phyloP scores from a whole-genome alignment of 371 early-diverging fungal genomes.

The Mucor saturninus region DNA sequence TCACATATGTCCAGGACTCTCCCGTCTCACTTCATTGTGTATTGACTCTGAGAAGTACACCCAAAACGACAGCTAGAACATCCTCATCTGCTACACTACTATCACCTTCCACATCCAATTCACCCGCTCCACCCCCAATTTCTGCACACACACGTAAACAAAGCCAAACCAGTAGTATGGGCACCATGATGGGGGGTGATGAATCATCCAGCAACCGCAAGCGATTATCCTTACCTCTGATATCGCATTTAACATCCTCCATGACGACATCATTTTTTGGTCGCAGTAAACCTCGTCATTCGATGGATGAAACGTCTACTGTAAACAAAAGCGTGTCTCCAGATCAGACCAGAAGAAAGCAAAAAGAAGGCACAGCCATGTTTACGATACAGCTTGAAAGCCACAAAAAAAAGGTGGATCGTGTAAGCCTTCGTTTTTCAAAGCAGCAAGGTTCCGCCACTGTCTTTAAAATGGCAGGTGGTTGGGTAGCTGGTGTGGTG shows the following conservation, averaged over 20 bases:
- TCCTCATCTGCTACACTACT: slow-evolving; percentile 3
- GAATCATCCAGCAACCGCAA: slow-evolving; percentile 15
- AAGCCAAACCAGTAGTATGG: slow-evolving; percentile 28
- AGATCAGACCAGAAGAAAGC: slow-evolving; percentile 15
- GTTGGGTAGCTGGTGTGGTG: slow-evolving; percentile 50
- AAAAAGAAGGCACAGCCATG: slow-evolving; percentile 41
- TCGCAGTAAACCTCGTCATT: slow-evolving; percentile 35
- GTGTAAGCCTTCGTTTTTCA: slow-evolving; percentile 41
- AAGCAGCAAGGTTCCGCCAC: slow-evolving; percentile 43
- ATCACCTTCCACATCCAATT: not conserved
- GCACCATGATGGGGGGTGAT: slow-evolving; percentile 7
- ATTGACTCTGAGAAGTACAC: slow-evolving; percentile 37
- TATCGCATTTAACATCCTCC: slow-evolving; percentile 49
- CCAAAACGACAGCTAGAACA: slow-evolving; percentile 12
- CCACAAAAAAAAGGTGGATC: slow-evolving; percentile 21
- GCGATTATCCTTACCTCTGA: slow-evolving; percentile 35
- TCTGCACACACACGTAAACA: slow-evolving; percentile 10
- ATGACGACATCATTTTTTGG: slow-evolving; percentile 52
- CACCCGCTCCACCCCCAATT: not conserved
- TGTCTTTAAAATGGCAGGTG: slow-evolving; percentile 53
- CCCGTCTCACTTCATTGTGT: slow-evolving; percentile 37
- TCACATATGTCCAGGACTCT: slow-evolving; percentile 39
- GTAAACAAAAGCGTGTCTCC: not conserved
- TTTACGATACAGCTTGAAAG: slow-evolving; percentile 40
- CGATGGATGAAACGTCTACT: slow-evolving; percentile 28